Conservation (phyloP, 2,329 filamentous ascomycete species). For the Fusarium nematophilum region DNA sequence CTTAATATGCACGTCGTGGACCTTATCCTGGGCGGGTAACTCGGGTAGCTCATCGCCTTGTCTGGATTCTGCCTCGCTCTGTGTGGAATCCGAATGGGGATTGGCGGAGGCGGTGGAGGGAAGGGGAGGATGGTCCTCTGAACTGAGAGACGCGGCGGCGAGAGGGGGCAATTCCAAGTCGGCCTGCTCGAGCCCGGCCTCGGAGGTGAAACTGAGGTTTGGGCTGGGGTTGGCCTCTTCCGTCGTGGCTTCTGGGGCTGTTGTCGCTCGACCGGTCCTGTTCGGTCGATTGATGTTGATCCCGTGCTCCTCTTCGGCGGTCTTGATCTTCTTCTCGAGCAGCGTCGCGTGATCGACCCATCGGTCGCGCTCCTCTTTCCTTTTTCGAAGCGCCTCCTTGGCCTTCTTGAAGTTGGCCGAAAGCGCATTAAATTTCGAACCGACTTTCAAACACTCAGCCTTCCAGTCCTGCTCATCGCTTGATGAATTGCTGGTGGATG, state of each 20-base stretch:
- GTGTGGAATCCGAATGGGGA: conserved; percentile 45
- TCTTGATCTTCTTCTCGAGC: conserved; percentile 57
- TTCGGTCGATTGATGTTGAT: conserved; percentile 44
- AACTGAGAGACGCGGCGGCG: conserved; percentile 32
- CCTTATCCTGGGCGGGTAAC: conserved; percentile 22
- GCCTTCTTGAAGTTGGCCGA: conserved; percentile 55
- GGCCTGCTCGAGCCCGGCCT: conserved; percentile 41
- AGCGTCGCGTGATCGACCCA: conserved; percentile 60
- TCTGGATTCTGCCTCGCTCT: conserved; percentile 43
- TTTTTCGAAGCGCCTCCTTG: conserved; percentile 53
- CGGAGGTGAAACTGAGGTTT: conserved; percentile 35
- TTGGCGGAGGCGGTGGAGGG: conserved; percentile 12
- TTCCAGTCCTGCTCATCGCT: conserved; percentile 39
- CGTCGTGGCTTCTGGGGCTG: conserved; percentile 12
- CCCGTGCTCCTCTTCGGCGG: conserved; percentile 53
- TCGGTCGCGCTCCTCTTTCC: conserved; percentile 54
- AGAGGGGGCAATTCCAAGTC: conserved; percentile 44
- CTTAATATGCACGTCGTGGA: conserved; percentile 52
- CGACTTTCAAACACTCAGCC: conserved; percentile 52
- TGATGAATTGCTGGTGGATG: conserved; percentile 4
- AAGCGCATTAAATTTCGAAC: conserved; percentile 55
- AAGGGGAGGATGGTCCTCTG: conserved; percentile 11
- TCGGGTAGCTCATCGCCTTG: conserved; percentile 39
- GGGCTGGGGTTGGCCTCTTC: conserved; percentile 26
- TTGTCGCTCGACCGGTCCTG: conserved; percentile 19